Evolutionary conservation across 352 stramenopile genomes (phyloP).

Genomic region (Pythium volutum): DNA sequence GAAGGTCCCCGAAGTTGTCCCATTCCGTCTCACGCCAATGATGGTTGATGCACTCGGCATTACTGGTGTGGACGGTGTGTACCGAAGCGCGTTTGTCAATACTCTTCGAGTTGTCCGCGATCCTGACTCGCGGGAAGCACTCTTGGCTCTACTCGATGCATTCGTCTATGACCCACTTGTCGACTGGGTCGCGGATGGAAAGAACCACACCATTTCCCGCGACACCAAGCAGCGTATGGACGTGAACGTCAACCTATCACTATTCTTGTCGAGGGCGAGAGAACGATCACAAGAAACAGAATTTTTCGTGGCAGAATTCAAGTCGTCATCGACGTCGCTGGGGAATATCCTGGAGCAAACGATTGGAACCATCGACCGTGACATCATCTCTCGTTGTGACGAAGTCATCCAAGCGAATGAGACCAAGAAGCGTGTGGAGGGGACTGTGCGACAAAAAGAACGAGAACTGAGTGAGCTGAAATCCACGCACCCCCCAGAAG

Average conservation of each 20-base stretch:
- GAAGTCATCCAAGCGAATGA: not conserved
- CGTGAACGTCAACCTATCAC: conserved; percentile 82
- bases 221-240: conserved; percentile 62
- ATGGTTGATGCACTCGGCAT: conserved; percentile 73
- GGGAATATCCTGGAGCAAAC: not conserved
- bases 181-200: conserved; percentile 50
- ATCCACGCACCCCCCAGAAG: not conserved
- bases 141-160: conserved; percentile 75
- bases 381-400: conserved; percentile 1
- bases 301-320: conserved; percentile 42
- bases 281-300: conserved; percentile 67
- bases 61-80: conserved; percentile 70
- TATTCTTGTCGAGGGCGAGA: conserved; percentile 79
- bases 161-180: conserved; percentile 86
- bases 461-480: conserved; percentile 3
- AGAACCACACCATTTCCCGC: conserved; percentile 11
- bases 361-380: not conserved
- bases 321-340: conserved; percentile 6
- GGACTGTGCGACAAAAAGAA: conserved; percentile 1
- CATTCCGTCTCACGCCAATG: conserved; percentile 87
- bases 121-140: conserved; percentile 54
- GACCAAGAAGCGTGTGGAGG: conserved; percentile 1
- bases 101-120: conserved; percentile 71
- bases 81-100: conserved; percentile 67
- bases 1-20: conserved; percentile 89